Conservation (phyloP, 371 early-diverging fungal species). For the Mortierella sp. region DNA sequence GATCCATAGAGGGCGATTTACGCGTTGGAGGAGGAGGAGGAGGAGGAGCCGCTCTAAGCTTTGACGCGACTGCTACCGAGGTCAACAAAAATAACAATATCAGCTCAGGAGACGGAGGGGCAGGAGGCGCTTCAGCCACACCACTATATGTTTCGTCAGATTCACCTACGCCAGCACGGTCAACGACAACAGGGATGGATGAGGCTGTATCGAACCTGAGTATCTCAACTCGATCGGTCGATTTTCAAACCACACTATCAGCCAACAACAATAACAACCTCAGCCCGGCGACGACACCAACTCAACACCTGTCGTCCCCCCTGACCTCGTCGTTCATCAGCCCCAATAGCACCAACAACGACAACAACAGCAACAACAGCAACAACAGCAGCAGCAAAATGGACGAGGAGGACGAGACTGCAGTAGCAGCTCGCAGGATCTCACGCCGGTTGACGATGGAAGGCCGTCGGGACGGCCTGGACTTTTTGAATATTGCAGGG, state of each 20-base stretch:
- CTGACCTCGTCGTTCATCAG: background rate
- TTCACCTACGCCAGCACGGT: background rate
- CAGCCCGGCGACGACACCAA: background rate
- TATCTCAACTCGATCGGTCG: background rate
- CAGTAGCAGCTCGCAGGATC: slow-evolving; percentile 58
- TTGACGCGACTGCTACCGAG: slow-evolving; percentile 21
- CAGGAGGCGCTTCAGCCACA: background rate
- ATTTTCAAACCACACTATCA: background rate
- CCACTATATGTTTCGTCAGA: background rate
- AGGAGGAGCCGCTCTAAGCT: slow-evolving; percentile 24
- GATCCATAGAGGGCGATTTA: slow-evolving; percentile 19
- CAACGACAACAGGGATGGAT: slow-evolving; percentile 8
- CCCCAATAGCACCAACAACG: slow-evolving; percentile 16
- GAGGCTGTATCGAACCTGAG: slow-evolving; percentile 18
- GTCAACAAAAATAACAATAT: background rate
- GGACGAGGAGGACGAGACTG: slow-evolving; percentile 54
- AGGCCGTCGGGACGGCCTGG: slow-evolving; percentile 60
- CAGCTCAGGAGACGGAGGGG: background rate
- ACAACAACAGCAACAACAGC: background rate
- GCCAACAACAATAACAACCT: background rate
- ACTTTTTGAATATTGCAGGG: slow-evolving; percentile 51
- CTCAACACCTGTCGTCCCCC: background rate
- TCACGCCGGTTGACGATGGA: slow-evolving; percentile 49
- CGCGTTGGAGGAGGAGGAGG: slow-evolving; percentile 29
- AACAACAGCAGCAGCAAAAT: background rate